Base-by-base conservation (phyloP, 257 asterid genomes). In the Przewalskia tangutica region DNA sequence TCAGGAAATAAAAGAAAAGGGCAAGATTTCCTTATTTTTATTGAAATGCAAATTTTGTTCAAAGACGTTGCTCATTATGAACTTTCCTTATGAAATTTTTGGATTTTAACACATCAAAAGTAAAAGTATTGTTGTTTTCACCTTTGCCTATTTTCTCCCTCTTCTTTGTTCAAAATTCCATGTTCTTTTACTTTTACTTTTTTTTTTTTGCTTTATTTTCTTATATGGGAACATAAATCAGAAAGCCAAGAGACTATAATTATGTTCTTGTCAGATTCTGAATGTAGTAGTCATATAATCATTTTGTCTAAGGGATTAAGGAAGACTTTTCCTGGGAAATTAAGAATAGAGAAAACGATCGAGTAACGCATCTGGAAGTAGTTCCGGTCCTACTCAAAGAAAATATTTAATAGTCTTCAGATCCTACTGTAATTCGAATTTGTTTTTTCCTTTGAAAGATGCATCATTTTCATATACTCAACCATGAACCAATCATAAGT, bases 51-150 rank as follows among this genome's bases (percentile, higher is more conserved):
- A 54, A 77, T 9, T 40, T 60, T 65, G 13, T 65, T 65, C 51
- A 56, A 34, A 18, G 32, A 11, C 32, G 4, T 9, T 53, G 38
- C 13, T 20, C 66, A 14, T 4, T 8, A 20, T 60, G 36, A 60
- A 60, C 58, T 44, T 70, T 70, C 6, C 38, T 18, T 42, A 0
- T 44, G 56, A 42, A 4, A 1, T 8, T 1, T 1, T 10, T 10
- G 6, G 0, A 40, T 78, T 78, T 84, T n/a, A n/a, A 75, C 84
- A 85, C 78, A 82, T 68, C 87, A 67, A 89, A 89, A 86, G 91
- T 44, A 64, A 81, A 86, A 86, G 85, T 86, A 87, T 46, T 84
- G 82, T 79, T 76, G 64, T 88, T 84, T 85, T 88, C 85, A 60
- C 82, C 89, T 86, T 86, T 86, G 66, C 78, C 60, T 82, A 79